phyloP scores from a whole-genome alignment of 768 basidiomycete genomes.

The Gelatoporia subvermispora region DNA sequence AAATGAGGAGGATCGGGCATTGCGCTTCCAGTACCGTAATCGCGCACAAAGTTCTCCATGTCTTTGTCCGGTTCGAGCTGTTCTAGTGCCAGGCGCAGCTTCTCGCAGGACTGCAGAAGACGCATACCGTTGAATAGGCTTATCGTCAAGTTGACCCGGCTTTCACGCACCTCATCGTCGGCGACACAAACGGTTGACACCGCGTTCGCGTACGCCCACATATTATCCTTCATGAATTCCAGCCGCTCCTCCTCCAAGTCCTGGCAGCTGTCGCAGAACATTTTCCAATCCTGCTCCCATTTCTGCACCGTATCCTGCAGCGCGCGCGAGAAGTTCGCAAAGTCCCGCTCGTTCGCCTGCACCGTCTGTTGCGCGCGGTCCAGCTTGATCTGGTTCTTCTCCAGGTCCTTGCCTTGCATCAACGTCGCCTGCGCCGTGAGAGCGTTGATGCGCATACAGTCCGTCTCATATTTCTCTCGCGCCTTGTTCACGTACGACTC shows the following conservation, averaged over 20 bases:
- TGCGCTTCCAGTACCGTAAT: slow-evolving; percentile 81
- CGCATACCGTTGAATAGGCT: background rate
- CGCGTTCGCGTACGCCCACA: slow-evolving; percentile 95
- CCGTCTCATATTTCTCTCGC: slow-evolving; percentile 88
- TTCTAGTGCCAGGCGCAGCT: slow-evolving; percentile 80
- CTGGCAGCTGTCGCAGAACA: slow-evolving; percentile 91
- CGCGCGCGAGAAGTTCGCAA: slow-evolving; percentile 77
- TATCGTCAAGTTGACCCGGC: background rate
- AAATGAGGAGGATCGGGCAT: slow-evolving; percentile 88
- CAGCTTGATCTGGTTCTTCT: slow-evolving; percentile 82
- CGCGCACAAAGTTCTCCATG: slow-evolving; percentile 82
- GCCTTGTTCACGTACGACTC: slow-evolving; percentile 85
- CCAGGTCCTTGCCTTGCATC: slow-evolving; percentile 89
- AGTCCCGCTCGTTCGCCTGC: slow-evolving; percentile 87
- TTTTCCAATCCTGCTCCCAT: slow-evolving; percentile 95
- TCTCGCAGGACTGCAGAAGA: slow-evolving; percentile 76
- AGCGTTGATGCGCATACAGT: slow-evolving; percentile 90
- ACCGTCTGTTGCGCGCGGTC: slow-evolving; percentile 89
- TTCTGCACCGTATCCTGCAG: slow-evolving; percentile 73
- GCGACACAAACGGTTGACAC: slow-evolving; percentile 94
- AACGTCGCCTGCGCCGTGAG: slow-evolving; percentile 89
- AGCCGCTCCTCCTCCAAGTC: slow-evolving; percentile 94
- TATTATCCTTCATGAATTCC: slow-evolving; percentile 90
- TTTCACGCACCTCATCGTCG: slow-evolving; percentile 79
- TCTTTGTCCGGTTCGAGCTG: slow-evolving; percentile 85